These are phyloP conservation scores for Terana coerulea DNA, from an alignment of 768 basidiomycete species.

Conservation along the genomic window DNA sequence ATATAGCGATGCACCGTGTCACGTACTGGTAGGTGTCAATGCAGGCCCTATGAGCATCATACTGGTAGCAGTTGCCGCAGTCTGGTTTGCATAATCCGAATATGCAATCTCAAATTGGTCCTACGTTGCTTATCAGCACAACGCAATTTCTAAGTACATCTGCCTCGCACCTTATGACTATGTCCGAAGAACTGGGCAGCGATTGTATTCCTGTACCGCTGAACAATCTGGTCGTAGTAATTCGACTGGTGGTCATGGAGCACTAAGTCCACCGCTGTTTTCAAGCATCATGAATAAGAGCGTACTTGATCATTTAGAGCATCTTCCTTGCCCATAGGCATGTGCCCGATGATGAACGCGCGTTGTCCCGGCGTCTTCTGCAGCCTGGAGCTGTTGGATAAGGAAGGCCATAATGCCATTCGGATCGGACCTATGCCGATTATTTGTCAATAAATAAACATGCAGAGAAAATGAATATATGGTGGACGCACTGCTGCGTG, in stretches of 20 bases:
- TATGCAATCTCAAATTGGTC: constrained; percentile 62
- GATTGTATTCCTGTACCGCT: constrained; percentile 55
- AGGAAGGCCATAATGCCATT: constrained; percentile 57
- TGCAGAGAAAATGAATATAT: background rate
- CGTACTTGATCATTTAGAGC: constrained; percentile 48
- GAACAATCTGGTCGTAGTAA: constrained; percentile 59
- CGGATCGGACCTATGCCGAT: constrained; percentile 45
- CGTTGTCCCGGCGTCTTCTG: constrained; percentile 58
- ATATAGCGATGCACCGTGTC: too few relatives aligned
- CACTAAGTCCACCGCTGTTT: too few relatives aligned
- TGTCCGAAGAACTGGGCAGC: constrained; percentile 63
- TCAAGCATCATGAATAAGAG: too few relatives aligned
- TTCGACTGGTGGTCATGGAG: constrained; percentile 49
- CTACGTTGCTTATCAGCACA: constrained; percentile 28
- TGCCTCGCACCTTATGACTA: constrained; percentile 44
- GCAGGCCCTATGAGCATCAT: constrained; percentile 53
- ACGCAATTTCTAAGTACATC: too few relatives aligned
- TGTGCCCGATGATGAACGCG: constrained; percentile 61
- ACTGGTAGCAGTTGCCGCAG: constrained; percentile 41
- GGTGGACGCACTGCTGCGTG: constrained; percentile 38
- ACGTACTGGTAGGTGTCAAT: constrained; percentile 50
- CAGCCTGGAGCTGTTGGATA: constrained; percentile 49
- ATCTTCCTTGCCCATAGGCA: constrained; percentile 49
- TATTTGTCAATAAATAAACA: too few relatives aligned
- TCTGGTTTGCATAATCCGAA: constrained; percentile 46